Evolutionary conservation across 495 filamentous ascomycete species (phyloP), one percentile per base, ranked within the genome.

Genomic region (Physcia stellaris): DNA sequence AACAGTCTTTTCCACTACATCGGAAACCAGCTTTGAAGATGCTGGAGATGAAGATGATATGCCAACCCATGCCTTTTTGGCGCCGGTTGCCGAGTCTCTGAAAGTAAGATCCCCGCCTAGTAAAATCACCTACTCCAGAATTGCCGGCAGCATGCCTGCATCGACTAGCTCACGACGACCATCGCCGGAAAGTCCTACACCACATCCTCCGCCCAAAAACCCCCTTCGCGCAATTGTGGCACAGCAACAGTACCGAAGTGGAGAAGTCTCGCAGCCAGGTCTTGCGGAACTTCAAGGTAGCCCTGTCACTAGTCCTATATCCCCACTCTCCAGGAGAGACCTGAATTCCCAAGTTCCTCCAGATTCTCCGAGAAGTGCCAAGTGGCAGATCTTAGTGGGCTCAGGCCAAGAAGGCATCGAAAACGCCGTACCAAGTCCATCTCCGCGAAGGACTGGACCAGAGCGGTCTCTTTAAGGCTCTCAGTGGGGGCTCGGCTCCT

Each of bases 11-110:
- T 42, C 40, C 16, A 47, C 35, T n/a, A 40, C 33, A 12, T 43
- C 47, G 16, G 40, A 38, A 20, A 49, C 47, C 7, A 43, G 35
- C 22, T 45, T 52, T 13, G 46, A 51, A 41, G 46, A 52, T 32
- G 39, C 29, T 11, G 37, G 19, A 12, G 48, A 51, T n/a, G 47
- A 48, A 13, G 42, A 42, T 1, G 42, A 48, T 18, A 29, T 19
- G 7, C 43, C 34, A 19, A 18, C 28, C 31, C 42, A 24, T 11
- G 37, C 37, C 13, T 24, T 26, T 24, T 38, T 52, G 3, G 40
- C 49, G 9, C 45, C 49, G 3, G 45, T 52, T 16, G 39, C 42
- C 6, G 46, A 48, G 37, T 47, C 40, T 16, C 45, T 40, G 26
- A 13, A 7, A 13, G 13, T 28, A 28, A 28, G 7, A 7, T 28